Evolutionary conservation across 768 basidiomycete genomes (phyloP).

Genomic region (Lactarius hengduanensis): DNA sequence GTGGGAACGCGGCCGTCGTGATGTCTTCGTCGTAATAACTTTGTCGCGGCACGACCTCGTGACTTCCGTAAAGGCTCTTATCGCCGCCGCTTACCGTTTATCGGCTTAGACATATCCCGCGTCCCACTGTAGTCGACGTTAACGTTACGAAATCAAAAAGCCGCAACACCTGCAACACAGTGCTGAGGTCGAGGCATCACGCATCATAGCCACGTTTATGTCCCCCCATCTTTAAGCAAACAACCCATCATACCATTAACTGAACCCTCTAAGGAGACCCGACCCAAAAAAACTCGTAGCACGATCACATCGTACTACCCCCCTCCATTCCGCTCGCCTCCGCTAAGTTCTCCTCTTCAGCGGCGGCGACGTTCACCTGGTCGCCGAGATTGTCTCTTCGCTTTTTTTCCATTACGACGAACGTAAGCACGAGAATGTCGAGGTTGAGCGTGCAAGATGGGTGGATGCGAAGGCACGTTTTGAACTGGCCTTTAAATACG

Average conservation of each 20-base stretch:
- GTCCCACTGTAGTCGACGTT: neutral
- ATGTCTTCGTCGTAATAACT: neutral
- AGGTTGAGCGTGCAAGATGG: constrained; percentile 46
- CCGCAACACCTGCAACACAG: neutral
- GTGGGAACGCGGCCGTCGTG: constrained; percentile 2
- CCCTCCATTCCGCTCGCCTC: constrained; percentile 32
- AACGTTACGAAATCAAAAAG: neutral
- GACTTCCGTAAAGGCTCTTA: neutral
- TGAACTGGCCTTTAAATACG: constrained; percentile 48
- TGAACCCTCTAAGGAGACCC: neutral
- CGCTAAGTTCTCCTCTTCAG: constrained; percentile 28
- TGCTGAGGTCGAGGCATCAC: no score
- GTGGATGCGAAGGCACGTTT: constrained; percentile 46
- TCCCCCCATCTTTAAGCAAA: no score
- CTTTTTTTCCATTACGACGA: constrained; percentile 56
- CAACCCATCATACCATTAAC: neutral
- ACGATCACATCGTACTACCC: constrained; percentile 13
- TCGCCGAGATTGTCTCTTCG: constrained; percentile 40
- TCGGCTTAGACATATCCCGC: neutral
- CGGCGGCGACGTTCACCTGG: constrained; percentile 27
- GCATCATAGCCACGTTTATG: no score
- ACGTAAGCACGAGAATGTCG: constrained; percentile 54
- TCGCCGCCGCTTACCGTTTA: no score
- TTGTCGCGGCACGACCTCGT: constrained; percentile 4
- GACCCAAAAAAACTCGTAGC: neutral